Evolutionary conservation across 2,329 filamentous ascomycete genomes (phyloP).

Genomic region (Fonsecaea pedrosoi): DNA sequence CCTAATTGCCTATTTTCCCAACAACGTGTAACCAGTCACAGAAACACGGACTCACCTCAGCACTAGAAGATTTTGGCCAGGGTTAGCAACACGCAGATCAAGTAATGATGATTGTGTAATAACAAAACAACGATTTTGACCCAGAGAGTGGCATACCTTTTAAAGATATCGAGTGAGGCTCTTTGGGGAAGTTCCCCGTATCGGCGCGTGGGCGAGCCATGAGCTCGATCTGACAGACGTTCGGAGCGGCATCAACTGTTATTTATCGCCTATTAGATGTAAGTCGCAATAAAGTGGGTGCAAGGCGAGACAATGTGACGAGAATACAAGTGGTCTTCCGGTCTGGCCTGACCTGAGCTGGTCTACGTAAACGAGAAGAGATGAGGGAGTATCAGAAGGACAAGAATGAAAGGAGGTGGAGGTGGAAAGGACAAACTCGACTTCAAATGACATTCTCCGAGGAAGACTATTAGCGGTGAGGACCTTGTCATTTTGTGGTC

Average conservation of each 20-base stretch:
- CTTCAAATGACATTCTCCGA: no score
- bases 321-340: no score
- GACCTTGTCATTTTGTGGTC: no score
- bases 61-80: conserved; percentile 45
- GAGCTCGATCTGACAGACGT: background rate
- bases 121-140: conserved; percentile 11
- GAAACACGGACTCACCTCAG: conserved; percentile 58
- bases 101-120: conserved; percentile 24
- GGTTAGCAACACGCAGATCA: conserved; percentile 13
- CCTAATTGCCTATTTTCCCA: background rate
- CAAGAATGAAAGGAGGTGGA: no score
- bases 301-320: no score
- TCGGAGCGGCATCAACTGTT: background rate
- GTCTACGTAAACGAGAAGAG: no score
- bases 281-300: no score
- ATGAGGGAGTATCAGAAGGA: no score
- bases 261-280: background rate
- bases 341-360: no score
- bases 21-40: background rate
- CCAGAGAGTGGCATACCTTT: conserved; percentile 59
- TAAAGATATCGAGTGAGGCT: conserved; percentile 78
- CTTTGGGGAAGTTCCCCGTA: conserved; percentile 62
- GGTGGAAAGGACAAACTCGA: no score
- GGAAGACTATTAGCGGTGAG: no score
- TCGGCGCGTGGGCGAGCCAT: conserved; percentile 54